Evolutionary conservation across 805 yeast species (phyloP).

Genomic region (Pichia eremophila): DNA sequence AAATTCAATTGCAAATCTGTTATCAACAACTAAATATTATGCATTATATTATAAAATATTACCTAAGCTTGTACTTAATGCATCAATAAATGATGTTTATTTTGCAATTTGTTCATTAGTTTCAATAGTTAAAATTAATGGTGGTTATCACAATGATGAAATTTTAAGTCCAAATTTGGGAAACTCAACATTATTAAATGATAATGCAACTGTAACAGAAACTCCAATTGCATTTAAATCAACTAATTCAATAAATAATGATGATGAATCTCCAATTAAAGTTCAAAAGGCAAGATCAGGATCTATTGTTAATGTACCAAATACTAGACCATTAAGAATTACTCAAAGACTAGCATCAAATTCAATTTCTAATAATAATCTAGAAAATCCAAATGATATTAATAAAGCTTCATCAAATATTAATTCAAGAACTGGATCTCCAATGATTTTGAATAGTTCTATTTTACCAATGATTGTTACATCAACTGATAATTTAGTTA

Average conservation of each 20-base stretch:
- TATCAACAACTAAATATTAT: constrained; percentile 70
- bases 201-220: constrained; percentile 3
- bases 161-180: no score
- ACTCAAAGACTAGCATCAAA: constrained; percentile 39
- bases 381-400: not conserved
- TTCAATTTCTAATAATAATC: constrained; percentile 1
- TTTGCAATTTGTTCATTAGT: constrained; percentile 57
- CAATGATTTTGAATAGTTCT: constrained; percentile 5
- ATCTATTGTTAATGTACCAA: not conserved
- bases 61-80: constrained; percentile 63
- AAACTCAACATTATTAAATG: not conserved
- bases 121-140: constrained; percentile 39
- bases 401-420: not conserved
- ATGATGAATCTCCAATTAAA: not conserved
- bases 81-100: constrained; percentile 67
- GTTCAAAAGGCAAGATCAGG: not conserved
- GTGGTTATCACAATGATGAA: not conserved
- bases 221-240: constrained; percentile 10
- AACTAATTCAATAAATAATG: not conserved
- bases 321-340: constrained; percentile 60
- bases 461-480: constrained; percentile 7
- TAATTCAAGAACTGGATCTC: constrained; percentile 12
- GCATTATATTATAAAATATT: constrained; percentile 53
- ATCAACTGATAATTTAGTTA: not conserved
- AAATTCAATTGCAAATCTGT: constrained; percentile 62